A percentile compares a stretch with the other conserved stretches of the same genome.
Evolutionary conservation across 1,284 basidiomycete species (phyloP).

Genomic region (Cryptococcus deneoformans): DNA sequence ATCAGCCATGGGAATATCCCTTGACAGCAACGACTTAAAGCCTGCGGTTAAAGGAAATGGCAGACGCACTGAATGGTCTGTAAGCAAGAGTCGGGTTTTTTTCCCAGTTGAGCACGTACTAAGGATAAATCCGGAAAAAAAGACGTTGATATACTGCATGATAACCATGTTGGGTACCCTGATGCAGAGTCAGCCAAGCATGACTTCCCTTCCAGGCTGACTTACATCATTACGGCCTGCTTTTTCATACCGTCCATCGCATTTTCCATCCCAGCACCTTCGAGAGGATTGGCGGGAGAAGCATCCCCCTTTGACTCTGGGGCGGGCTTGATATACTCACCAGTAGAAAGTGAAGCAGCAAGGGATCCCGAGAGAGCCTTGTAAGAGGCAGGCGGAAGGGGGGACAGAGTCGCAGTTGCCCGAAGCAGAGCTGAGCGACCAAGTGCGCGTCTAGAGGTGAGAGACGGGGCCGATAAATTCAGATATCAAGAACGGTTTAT

Average conservation of each 20-base stretch:
- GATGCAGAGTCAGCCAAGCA: not conserved
- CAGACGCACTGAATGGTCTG: constrained; percentile 69
- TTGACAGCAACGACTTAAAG: constrained; percentile 98
- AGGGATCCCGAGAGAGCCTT: constrained; percentile 70
- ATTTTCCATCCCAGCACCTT: constrained; percentile 90
- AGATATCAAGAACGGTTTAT: not conserved
- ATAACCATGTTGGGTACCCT: constrained; percentile 94
- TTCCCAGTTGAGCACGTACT: constrained; percentile 60
- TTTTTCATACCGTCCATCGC: constrained; percentile 99
- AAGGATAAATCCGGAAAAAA: constrained; percentile 97
- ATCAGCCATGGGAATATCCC: constrained; percentile 92
- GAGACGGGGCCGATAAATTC: not conserved
- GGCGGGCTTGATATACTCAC: constrained; percentile 78
- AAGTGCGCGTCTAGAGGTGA: constrained; percentile 67
- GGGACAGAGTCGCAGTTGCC: constrained; percentile 68
- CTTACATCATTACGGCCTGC: constrained; percentile 80
- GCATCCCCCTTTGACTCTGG: constrained; percentile 54
- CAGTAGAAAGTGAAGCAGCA: constrained; percentile 66
- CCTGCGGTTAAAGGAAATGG: constrained; percentile 96
- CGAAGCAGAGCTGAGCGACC: constrained; percentile 79
- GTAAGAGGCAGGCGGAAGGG: constrained; percentile 69
- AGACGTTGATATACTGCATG: constrained; percentile 99
- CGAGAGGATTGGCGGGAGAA: constrained; percentile 64
- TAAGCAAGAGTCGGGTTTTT: not conserved
- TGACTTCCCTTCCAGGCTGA: constrained; percentile 2